Base-by-base conservation (phyloP, 148 eudicot species). In the Chenopodium quinoa region DNA sequence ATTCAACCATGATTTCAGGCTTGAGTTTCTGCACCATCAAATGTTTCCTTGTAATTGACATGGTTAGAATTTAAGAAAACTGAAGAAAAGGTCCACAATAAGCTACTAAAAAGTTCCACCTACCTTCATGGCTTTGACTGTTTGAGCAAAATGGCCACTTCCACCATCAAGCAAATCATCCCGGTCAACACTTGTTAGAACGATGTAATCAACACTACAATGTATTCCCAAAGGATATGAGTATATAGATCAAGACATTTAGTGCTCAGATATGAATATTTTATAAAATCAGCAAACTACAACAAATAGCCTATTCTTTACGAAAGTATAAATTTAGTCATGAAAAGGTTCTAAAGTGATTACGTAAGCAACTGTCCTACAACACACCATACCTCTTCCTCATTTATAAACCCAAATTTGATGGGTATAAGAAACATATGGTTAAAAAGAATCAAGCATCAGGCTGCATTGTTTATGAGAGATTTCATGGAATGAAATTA, bases 101-200 rank as follows among this genome's bases (percentile, higher is more conserved):
- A 20, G 17, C 50, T 19, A 11, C 22, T 79, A 76, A 75, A 73
- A 31, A 71, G 17, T 50, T 25, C 71, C 27, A 68, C 22, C 40
- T 65, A 90, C 98, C 97, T 95, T 95, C 94, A 95, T 84, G 22
- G 94, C 91, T 87, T 85, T 84, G 47, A 95, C 98, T 27, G 97
- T 95, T 87, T 92, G 87, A 62, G 96, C 93, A 89, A 95, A 93
- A 90, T 95, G 98, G 75, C 92, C 89, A 82, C 98, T 95, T 64
- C 98, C 98, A 86, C 97, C 98, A 86, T 95, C 98, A 79, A 90
- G 97, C 85, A 95, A 54, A 86, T 95, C 97, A 80, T 95, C 98
- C 66, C 98, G 97, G 81, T 95, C 98, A 75, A 95, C 98, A 86
- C 98, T 95, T 11, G 98, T 95, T 83, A 95, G 75, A 66, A 95